These are phyloP conservation scores for Peltaster fructicola DNA, from an alignment of 2,329 filamentous ascomycete genomes.

Conservation along the genomic window DNA sequence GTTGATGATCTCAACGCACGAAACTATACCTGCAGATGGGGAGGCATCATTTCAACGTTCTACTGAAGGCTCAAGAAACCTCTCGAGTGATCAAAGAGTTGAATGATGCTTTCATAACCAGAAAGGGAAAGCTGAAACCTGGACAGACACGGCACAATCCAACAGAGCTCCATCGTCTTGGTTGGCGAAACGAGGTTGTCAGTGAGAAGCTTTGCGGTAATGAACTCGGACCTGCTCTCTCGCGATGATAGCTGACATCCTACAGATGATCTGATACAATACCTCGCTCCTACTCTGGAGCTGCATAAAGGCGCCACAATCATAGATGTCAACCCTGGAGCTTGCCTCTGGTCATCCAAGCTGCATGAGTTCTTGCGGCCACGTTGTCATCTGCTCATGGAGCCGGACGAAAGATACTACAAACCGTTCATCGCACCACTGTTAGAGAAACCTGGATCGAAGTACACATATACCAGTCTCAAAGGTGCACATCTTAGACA, in stretches of 20 bases:
- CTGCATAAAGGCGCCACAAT: conserved; percentile 65
- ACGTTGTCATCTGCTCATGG: conserved; percentile 66
- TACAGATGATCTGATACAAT: conserved; percentile 50
- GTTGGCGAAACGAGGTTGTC: conserved; percentile 18
- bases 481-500: conserved; percentile 8
- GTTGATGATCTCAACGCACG: no score
- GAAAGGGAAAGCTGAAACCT: no score
- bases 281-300: conserved; percentile 50
- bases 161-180: no score
- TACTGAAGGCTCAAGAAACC: no score
- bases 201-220: conserved; percentile 22
- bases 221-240: neutral
- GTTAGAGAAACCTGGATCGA: conserved; percentile 22
- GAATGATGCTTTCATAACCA: no score
- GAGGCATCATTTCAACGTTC: no score
- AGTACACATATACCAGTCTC: conserved; percentile 29
- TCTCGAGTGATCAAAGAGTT: no score
- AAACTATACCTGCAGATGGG: no score
- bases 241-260: no score
- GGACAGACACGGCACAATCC: no score
- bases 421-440: conserved; percentile 37
- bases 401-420: conserved; percentile 46
- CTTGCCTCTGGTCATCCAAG: conserved; percentile 59
- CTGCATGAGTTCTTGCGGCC: conserved; percentile 61
- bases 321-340: conserved; percentile 70